Percentiles rank a stretch among this genome's conserved stretches.
These are phyloP conservation scores for Apiotrichum montevideense DNA, from an alignment of 1,284 basidiomycete species.

Conservation along the genomic window DNA sequence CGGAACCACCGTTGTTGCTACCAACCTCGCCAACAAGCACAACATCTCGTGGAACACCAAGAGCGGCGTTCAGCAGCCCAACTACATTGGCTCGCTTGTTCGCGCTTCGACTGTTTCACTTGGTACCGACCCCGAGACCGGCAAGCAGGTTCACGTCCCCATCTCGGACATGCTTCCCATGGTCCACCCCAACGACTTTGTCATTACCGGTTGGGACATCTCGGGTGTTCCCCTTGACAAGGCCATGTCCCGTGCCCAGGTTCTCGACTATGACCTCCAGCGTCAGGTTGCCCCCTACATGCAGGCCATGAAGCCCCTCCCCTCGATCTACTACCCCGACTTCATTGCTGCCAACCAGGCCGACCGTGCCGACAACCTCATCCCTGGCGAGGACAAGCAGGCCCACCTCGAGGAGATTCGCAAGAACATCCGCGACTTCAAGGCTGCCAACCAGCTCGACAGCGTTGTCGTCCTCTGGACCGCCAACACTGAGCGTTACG, in stretches of 20 bases:
- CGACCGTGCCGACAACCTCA: conserved; percentile 77
- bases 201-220: conserved; percentile 98
- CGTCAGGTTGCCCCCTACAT: conserved; percentile 86
- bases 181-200: conserved; percentile 98
- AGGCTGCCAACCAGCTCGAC: conserved; percentile 74
- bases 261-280: conserved; percentile 95
- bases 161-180: conserved; percentile 91
- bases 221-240: conserved; percentile 76
- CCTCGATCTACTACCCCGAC: conserved; percentile 89
- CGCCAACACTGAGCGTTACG: conserved; percentile 98
- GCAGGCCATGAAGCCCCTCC: conserved; percentile 76
- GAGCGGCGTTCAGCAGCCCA: conserved; percentile 83
- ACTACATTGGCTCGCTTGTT: conserved; percentile 86
- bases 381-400: conserved; percentile 80
- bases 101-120: conserved; percentile 92
- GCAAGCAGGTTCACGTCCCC: conserved; percentile 90
- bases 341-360: conserved; percentile 98
- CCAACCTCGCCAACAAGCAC: conserved; percentile 92
- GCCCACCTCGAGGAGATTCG: conserved; percentile 89
- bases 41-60: conserved; percentile 95
- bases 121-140: conserved; percentile 72
- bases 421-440: conserved; percentile 89
- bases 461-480: conserved; percentile 93
- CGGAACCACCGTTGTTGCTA: conserved; percentile 88
- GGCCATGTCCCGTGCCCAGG: conserved; percentile 89